phyloP scores from a whole-genome alignment of 2,329 filamentous ascomycete genomes.

The Monilinia polystroma region DNA sequence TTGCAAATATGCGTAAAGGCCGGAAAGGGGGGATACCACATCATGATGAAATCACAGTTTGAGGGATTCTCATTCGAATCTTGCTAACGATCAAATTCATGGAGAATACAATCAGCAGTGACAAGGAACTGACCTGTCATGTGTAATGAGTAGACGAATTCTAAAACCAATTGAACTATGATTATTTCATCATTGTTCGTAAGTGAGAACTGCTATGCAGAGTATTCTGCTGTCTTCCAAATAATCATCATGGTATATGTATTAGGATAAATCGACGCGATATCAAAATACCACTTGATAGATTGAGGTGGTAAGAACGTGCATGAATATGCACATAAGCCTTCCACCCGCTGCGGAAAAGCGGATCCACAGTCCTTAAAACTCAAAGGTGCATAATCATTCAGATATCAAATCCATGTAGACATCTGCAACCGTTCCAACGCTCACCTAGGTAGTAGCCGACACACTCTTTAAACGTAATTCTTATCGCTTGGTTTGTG shows the following conservation, averaged over 20 bases:
- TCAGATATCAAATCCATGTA: background rate
- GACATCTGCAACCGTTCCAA: background rate
- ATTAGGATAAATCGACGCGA: background rate
- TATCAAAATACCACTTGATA: background rate
- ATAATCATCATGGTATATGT: background rate
- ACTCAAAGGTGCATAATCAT: background rate
- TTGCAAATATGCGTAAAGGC: background rate
- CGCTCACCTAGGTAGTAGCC: background rate
- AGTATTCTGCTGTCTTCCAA: background rate
- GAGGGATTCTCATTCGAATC: background rate
- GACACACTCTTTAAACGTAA: background rate
- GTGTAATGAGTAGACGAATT: background rate
- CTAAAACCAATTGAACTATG: background rate
- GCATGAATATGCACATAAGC: slow-evolving; percentile 45
- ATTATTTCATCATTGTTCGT: background rate
- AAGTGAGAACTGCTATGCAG: background rate
- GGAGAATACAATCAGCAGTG: background rate
- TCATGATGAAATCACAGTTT: background rate
- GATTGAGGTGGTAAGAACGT: background rate
- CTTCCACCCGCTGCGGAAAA: background rate
- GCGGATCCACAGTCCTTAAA: background rate
- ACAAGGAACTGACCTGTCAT: background rate
- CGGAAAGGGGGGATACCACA: background rate
- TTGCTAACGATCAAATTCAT: background rate
- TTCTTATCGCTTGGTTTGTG: background rate